Percentiles rank a stretch among this genome's conserved stretches.
These are phyloP conservation scores for Backusella macrospora DNA, from an alignment of 192 early-diverging fungal genomes.

Conservation along the genomic window DNA sequence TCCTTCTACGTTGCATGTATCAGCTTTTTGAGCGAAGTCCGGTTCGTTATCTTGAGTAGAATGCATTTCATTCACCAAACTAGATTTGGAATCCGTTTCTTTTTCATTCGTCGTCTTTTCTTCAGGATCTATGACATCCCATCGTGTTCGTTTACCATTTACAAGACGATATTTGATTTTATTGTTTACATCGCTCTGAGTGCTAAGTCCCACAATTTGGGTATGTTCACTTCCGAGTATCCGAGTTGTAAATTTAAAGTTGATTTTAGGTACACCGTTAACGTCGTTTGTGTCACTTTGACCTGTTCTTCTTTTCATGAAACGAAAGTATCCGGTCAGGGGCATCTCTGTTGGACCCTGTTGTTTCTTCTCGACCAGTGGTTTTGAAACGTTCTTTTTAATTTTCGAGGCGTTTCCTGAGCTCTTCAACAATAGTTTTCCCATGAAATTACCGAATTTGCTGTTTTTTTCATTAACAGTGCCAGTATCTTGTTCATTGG, in stretches of 20 bases:
- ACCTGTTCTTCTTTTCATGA: conserved; percentile 17
- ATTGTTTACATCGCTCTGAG: background rate
- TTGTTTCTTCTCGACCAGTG: background rate
- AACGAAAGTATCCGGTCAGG: conserved; percentile 11
- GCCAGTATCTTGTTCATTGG: background rate
- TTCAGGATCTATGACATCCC: conserved; percentile 20
- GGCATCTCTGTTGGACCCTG: background rate
- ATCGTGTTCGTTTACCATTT: conserved; percentile 24
- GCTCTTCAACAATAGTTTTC: conserved; percentile 20
- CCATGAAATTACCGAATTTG: conserved; percentile 25
- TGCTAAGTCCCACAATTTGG: background rate
- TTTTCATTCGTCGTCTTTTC: background rate
- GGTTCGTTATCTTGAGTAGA: background rate
- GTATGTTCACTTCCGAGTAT: background rate
- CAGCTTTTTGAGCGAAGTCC: background rate
- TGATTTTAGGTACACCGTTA: background rate
- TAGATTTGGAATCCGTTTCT: background rate
- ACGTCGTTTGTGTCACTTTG: background rate
- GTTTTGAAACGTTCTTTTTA: conserved; percentile 10
- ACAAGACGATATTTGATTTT: conserved; percentile 5
- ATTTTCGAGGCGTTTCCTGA: background rate
- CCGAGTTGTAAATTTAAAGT: background rate
- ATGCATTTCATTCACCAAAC: too few relatives aligned
- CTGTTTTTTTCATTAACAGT: background rate
- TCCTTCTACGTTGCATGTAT: background rate